A percentile compares a stretch with the other conserved stretches of the same genome.
These are phyloP conservation scores for Zymoseptoria passerinii DNA, from an alignment of 2,329 filamentous ascomycete species.

Conservation along the genomic window DNA sequence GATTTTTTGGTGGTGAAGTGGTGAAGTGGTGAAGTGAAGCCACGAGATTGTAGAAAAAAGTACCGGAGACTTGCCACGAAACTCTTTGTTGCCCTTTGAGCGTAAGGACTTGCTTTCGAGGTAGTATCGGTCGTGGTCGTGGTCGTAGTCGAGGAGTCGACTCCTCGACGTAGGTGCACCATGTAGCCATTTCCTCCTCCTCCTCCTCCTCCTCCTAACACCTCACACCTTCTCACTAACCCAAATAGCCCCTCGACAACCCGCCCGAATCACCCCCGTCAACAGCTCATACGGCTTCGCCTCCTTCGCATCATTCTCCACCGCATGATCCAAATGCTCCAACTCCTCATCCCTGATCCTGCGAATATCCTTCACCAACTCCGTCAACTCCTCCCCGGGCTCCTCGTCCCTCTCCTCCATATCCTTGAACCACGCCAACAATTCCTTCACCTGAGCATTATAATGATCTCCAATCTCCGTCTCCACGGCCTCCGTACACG, in stretches of 20 bases:
- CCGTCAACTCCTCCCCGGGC: constrained; percentile 66
- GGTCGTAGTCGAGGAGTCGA: no score
- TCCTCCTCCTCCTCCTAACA: background rate
- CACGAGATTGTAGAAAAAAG: background rate
- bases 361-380: constrained; percentile 64
- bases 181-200: background rate
- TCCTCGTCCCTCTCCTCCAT: constrained; percentile 73
- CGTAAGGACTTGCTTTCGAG: background rate
- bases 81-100: background rate
- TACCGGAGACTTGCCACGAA: background rate
- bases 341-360: constrained; percentile 90
- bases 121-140: background rate
- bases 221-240: constrained; percentile 64
- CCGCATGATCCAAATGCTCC: constrained; percentile 91
- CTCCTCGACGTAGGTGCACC: background rate
- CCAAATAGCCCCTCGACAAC: constrained; percentile 89
- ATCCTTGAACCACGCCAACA: constrained; percentile 71
- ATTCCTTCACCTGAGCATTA: constrained; percentile 75
- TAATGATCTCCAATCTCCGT: constrained; percentile 97
- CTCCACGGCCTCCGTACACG: constrained; percentile 95
- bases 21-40: background rate
- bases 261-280: constrained; percentile 78
- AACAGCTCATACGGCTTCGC: constrained; percentile 84
- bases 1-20: background rate
- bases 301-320: constrained; percentile 85